These are phyloP conservation scores for Tetrapyrgos nigripes DNA, from an alignment of 1,284 basidiomycete genomes.

Conservation along the genomic window DNA sequence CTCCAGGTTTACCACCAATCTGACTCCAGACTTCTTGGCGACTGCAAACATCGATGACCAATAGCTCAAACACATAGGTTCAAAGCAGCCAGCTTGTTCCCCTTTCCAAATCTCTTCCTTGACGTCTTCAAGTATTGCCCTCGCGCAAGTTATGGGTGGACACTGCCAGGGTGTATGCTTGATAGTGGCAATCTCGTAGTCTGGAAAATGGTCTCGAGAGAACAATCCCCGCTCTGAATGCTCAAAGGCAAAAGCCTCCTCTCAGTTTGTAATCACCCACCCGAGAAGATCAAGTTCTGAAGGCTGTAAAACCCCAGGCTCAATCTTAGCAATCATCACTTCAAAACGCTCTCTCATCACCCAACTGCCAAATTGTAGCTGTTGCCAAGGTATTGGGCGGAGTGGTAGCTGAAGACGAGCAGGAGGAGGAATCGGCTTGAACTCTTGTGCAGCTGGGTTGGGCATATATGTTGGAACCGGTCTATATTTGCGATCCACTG, in stretches of 20 bases:
- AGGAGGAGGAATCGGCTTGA: slow-evolving; percentile 24
- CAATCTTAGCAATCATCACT: slow-evolving; percentile 19
- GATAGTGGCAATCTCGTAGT: slow-evolving; percentile 39
- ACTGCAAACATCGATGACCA: slow-evolving; percentile 36
- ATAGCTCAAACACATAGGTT: slow-evolving; percentile 36
- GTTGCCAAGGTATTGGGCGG: slow-evolving; percentile 19
- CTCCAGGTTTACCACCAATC: slow-evolving; percentile 37
- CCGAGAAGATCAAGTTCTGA: slow-evolving; percentile 31
- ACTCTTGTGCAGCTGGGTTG: slow-evolving; percentile 26
- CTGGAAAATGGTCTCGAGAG: slow-evolving; percentile 35
- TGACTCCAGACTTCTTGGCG: slow-evolving; percentile 35
- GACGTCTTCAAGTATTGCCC: slow-evolving; percentile 28
- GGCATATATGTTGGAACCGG: slow-evolving; percentile 39
- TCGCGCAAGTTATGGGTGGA: slow-evolving; percentile 32
- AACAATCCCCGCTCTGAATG: slow-evolving; percentile 37
- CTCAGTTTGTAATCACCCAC: slow-evolving; percentile 22
- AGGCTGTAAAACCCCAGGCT: slow-evolving; percentile 19
- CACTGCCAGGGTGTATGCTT: slow-evolving; percentile 38
- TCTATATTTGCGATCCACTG: slow-evolving; percentile 33
- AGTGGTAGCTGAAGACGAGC: slow-evolving; percentile 21
- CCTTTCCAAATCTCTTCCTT: slow-evolving; percentile 27
- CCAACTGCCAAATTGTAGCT: slow-evolving; percentile 4
- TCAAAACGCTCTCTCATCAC: slow-evolving; percentile 22
- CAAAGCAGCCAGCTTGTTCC: slow-evolving; percentile 31
- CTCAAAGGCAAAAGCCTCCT: slow-evolving; percentile 33